Evolutionary conservation across 129 eudicot genomes (phyloP), one percentile per base, ranked within the genome.

Genomic region (Lactuca sativa): DNA sequence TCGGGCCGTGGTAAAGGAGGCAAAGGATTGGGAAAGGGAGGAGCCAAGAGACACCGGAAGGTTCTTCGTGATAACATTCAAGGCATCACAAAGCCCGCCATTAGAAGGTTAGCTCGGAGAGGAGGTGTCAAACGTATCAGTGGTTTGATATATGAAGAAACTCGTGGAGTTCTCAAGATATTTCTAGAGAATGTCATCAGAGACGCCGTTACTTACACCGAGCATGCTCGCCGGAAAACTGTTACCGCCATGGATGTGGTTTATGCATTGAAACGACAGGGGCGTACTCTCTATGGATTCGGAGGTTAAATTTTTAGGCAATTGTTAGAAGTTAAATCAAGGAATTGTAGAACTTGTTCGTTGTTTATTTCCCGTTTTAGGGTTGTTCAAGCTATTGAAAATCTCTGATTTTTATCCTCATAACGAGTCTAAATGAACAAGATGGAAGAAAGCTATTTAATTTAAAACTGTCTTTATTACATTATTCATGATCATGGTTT

Each of bases 1-100:
- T 71, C 76, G 7, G 76, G 76, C 41, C 65, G 76, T 43, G 76
- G 76, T 3, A 71, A 71, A 14, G 76, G 76, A 71, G 76, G 76
- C 67, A 71, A 71, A 51, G 76, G 76, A 48, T 52, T 71, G 44
- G 76, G 76, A 33, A 71, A 71, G 17, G 76, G 76, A 60, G 76
- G 76, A 48, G 76, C 76, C 1, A 71, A 71, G 38, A 40, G 76
- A 14, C 76, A 71, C 4, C 68, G 76, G 7, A 71, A 71, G 17
- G 76, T 71, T 33, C 44, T 71, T 38, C 67, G 76, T 15, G 76
- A 71, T 53, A 71, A 71, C 43, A 70, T 70, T 0, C 52, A 47
- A 47, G 52, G 52, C 52, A 47, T 47, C 52, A 47, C 52, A 47
- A 47, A 47, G 52, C 52, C 76, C 11, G 76, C 76, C 43, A 71